Percentiles rank a stretch among this genome's conserved stretches.
Conservation (phyloP, 164 flowering plant genomes). For the Houttuynia cordata region DNA sequence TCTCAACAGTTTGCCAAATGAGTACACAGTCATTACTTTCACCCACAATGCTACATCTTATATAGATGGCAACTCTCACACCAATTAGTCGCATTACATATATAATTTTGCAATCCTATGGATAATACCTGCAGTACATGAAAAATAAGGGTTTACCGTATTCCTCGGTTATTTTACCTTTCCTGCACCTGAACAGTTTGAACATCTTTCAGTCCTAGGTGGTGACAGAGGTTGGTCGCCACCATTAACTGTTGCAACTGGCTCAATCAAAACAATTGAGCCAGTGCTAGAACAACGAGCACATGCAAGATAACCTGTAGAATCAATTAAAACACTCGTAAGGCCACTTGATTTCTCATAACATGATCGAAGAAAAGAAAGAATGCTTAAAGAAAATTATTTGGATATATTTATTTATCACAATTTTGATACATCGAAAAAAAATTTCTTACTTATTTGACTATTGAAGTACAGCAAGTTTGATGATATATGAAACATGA, state of each 20-base stretch:
- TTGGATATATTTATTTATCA: too few relatives aligned
- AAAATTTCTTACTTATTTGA: too few relatives aligned
- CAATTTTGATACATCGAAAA: background rate
- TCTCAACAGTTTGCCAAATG: background rate
- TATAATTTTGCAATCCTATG: too few relatives aligned
- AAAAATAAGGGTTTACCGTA: too few relatives aligned
- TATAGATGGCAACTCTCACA: too few relatives aligned
- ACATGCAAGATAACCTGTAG: slow-evolving; percentile 91
- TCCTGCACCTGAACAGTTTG: slow-evolving; percentile 96
- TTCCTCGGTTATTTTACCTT: slow-evolving; percentile 34
- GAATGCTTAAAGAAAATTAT: background rate
- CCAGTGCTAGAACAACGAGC: slow-evolving; percentile 93
- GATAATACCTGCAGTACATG: too few relatives aligned
- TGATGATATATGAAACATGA: background rate
- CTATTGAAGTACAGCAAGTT: background rate
- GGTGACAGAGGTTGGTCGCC: slow-evolving; percentile 51
- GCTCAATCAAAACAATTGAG: slow-evolving; percentile 56
- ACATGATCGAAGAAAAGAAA: background rate
- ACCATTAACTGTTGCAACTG: slow-evolving; percentile 48
- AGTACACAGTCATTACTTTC: too few relatives aligned
- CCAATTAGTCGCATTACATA: too few relatives aligned
- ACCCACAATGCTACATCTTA: too few relatives aligned
- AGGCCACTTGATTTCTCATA: background rate
- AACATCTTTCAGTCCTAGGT: slow-evolving; percentile 80
- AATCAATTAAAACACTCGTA: background rate